These are phyloP conservation scores for Maudiozyma humilis DNA, from an alignment of 1,139 yeast genomes.

Conservation along the genomic window DNA sequence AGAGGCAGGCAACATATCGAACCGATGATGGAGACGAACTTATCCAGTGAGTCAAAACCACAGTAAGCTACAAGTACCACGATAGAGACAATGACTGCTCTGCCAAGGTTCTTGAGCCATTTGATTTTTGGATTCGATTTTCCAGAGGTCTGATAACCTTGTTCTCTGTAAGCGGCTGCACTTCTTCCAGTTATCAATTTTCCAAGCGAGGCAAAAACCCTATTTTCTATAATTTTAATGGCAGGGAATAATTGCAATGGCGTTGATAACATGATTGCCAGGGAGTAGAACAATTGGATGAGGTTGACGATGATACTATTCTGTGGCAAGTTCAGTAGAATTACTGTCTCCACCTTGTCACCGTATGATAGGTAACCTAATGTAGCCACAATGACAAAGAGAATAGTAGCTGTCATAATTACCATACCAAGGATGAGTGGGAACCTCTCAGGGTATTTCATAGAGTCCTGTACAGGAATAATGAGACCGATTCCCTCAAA, in stretches of 20 bases:
- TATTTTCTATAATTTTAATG: slow-evolving; percentile 58
- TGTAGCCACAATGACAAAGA: slow-evolving; percentile 56
- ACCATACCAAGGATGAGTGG: slow-evolving; percentile 56
- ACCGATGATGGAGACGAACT: slow-evolving; percentile 69
- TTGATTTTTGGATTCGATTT: slow-evolving; percentile 44
- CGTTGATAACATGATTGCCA: slow-evolving; percentile 66
- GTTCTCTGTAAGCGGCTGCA: slow-evolving; percentile 14
- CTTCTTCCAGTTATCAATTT: slow-evolving; percentile 12
- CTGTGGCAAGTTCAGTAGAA: slow-evolving; percentile 64
- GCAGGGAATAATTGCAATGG: slow-evolving; percentile 76
- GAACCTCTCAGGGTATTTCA: slow-evolving; percentile 64
- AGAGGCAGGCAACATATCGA: slow-evolving; percentile 77
- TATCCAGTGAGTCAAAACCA: slow-evolving; percentile 62
- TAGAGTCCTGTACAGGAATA: slow-evolving; percentile 68
- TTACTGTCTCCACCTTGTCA: slow-evolving; percentile 55
- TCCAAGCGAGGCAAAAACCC: slow-evolving; percentile 39
- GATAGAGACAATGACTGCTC: slow-evolving; percentile 44
- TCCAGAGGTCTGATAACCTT: slow-evolving; percentile 39
- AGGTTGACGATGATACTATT: slow-evolving; percentile 51
- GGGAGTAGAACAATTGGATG: slow-evolving; percentile 58
- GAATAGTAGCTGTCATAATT: slow-evolving; percentile 48
- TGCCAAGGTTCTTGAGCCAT: slow-evolving; percentile 58
- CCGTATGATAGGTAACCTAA: slow-evolving; percentile 69
- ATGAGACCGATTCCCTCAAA: slow-evolving; percentile 77
- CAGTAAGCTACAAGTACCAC: slow-evolving; percentile 48